These are phyloP conservation scores for Rutidosis leptorrhynchoides DNA, from an alignment of 129 eudicot genomes.

Conservation along the genomic window DNA sequence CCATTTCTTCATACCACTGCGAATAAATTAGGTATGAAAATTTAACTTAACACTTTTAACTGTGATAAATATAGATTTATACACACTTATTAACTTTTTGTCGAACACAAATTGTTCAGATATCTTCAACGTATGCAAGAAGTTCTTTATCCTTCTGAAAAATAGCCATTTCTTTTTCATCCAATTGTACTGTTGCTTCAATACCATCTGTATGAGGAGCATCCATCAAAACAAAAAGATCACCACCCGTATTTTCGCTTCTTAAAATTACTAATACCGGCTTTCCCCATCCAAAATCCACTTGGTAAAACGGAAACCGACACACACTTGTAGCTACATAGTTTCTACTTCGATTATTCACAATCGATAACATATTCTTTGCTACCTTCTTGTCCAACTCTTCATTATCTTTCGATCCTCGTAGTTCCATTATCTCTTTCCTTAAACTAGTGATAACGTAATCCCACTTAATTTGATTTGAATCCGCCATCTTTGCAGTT, in stretches of 20 bases:
- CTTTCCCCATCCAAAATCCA: constrained; percentile 11
- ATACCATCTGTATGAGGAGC: constrained; percentile 16
- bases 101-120: not conserved
- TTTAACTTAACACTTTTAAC: too few relatives aligned
- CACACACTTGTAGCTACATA: not conserved
- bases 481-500: not conserved
- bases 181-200: constrained; percentile 11
- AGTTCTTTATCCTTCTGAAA: not conserved
- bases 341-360: not conserved
- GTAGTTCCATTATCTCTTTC: not conserved
- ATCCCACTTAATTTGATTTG: not conserved
- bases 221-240: constrained; percentile 4
- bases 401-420: not conserved
- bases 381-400: not conserved
- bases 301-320: not conserved
- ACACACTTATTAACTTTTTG: too few relatives aligned
- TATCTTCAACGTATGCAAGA: not conserved
- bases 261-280: not conserved
- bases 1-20: too few relatives aligned
- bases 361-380: not conserved
- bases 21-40: too few relatives aligned
- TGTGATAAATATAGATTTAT: too few relatives aligned
- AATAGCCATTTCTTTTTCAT: constrained; percentile 1
- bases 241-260: not conserved
- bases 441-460: not conserved